A percentile compares a stretch with the other conserved stretches of the same genome.
Evolutionary conservation across 352 stramenopile species (phyloP).

Genomic region (Phytophthora sansomeana): DNA sequence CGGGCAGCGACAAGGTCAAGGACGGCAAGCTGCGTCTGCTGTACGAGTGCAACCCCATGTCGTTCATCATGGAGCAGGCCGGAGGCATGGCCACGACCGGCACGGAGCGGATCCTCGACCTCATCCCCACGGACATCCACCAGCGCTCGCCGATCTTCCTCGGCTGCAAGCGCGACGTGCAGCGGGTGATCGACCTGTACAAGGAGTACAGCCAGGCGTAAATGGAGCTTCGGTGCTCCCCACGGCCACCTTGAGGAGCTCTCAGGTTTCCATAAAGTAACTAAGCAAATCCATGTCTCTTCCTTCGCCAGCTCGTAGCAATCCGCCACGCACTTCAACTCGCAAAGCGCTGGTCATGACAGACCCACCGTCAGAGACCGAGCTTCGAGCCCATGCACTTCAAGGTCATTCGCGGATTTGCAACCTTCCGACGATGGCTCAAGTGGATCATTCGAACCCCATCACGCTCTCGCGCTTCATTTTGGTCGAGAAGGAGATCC

Average conservation of each 20-base stretch:
- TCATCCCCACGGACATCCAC: conserved; percentile 96
- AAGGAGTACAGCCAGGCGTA: conserved; percentile 57
- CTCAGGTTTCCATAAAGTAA: conserved; percentile 39
- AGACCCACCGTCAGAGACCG: not conserved
- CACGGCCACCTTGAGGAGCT: not conserved
- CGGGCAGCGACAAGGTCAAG: conserved; percentile 94
- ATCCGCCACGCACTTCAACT: conserved; percentile 7
- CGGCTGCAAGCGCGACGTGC: conserved; percentile 91
- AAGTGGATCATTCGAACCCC: conserved; percentile 83
- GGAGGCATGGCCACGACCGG: conserved; percentile 96
- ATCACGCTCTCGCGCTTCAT: conserved; percentile 90
- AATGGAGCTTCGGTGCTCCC: not conserved
- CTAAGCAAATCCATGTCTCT: conserved; percentile 31
- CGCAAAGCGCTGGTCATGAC: not conserved
- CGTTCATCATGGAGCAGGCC: conserved; percentile 98
- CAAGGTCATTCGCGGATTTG: conserved; percentile 12
- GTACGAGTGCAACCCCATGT: conserved; percentile 99
- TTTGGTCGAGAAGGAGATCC: conserved; percentile 58
- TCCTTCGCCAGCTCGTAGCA: not conserved
- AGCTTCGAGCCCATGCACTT: not conserved
- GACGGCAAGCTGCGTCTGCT: conserved; percentile 97
- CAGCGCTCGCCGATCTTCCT: conserved; percentile 98
- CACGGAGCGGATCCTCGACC: conserved; percentile 93
- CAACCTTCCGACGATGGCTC: conserved; percentile 2
- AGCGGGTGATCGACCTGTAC: conserved; percentile 84